phyloP scores from a whole-genome alignment of 2,329 filamentous ascomycete genomes.

The Colletotrichum noveboracense region DNA sequence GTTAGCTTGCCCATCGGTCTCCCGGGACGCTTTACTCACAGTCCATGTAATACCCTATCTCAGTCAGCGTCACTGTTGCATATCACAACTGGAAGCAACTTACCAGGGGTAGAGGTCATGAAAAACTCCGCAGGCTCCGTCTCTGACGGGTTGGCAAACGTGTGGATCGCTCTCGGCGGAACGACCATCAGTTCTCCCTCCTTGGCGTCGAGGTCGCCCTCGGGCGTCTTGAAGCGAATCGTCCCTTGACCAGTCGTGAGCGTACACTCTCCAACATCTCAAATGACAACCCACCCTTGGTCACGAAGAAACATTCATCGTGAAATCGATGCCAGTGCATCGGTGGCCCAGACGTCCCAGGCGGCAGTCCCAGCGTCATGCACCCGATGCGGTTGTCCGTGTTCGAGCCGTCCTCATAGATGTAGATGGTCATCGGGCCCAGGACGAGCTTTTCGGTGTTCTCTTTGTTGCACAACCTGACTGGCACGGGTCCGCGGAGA shows the following conservation, averaged over 20 bases:
- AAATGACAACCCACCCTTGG: slow-evolving; percentile 28
- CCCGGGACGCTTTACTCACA: slow-evolving; percentile 28
- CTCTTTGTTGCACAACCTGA: slow-evolving; percentile 32
- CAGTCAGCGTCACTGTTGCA: not conserved
- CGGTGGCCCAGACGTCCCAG: slow-evolving; percentile 35
- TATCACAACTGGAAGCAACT: not conserved
- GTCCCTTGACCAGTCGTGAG: slow-evolving; percentile 24
- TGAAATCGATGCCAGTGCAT: slow-evolving; percentile 44
- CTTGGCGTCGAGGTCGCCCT: slow-evolving; percentile 32
- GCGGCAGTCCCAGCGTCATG: slow-evolving; percentile 34
- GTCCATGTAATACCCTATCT: slow-evolving; percentile 38
- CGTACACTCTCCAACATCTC: not conserved
- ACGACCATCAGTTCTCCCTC: slow-evolving; percentile 39
- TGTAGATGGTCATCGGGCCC: slow-evolving; percentile 37
- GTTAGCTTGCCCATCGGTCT: not conserved
- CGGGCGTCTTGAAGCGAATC: slow-evolving; percentile 36
- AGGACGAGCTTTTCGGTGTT: slow-evolving; percentile 33
- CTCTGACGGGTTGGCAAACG: slow-evolving; percentile 37
- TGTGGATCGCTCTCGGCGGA: slow-evolving; percentile 39
- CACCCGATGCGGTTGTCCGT: slow-evolving; percentile 38
- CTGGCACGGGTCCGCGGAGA: slow-evolving; percentile 33
- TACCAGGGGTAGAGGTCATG: slow-evolving; percentile 41
- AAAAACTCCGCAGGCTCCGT: slow-evolving; percentile 38
- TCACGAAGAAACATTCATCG: slow-evolving; percentile 40
- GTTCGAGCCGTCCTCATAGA: slow-evolving; percentile 38